Conservation (phyloP, 1,284 basidiomycete genomes). For the Coniophora puteana region DNA sequence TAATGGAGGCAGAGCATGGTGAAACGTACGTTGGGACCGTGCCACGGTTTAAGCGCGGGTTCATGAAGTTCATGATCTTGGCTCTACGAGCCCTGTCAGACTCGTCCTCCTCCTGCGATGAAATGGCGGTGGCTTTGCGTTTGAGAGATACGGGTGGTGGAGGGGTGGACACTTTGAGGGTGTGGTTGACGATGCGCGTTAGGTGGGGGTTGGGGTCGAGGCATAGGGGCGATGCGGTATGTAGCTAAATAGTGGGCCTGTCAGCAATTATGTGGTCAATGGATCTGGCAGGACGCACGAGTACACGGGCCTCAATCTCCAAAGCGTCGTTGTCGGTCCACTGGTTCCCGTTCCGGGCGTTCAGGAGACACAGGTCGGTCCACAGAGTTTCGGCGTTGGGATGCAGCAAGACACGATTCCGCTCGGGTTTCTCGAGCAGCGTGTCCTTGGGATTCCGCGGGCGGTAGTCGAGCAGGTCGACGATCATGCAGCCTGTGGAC, state of each 20-base stretch:
- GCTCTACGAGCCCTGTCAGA: conserved; percentile 61
- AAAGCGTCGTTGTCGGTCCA: conserved; percentile 71
- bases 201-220: conserved; percentile 73
- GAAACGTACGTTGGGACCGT: conserved; percentile 43
- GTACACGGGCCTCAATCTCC: conserved; percentile 64
- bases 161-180: conserved; percentile 64
- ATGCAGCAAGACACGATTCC: conserved; percentile 66
- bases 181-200: conserved; percentile 66
- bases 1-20: conserved; percentile 6
- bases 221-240: conserved; percentile 69
- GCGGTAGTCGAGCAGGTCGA: conserved; percentile 73
- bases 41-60: conserved; percentile 48
- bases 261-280: conserved; percentile 2
- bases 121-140: conserved; percentile 65
- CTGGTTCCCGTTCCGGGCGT: conserved; percentile 47
- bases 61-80: conserved; percentile 77
- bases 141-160: conserved; percentile 68
- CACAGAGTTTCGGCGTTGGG: conserved; percentile 73
- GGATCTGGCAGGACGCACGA: conserved; percentile 42
- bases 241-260: conserved; percentile 42
- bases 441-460: conserved; percentile 51
- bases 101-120: conserved; percentile 66
- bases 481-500: conserved; percentile 68
- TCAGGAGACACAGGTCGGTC: conserved; percentile 70
- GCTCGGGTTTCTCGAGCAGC: conserved; percentile 51